Percentiles rank a stretch among this genome's conserved stretches.
phyloP scores from a whole-genome alignment of 371 early-diverging fungal species.

The Mycotypha africana region DNA sequence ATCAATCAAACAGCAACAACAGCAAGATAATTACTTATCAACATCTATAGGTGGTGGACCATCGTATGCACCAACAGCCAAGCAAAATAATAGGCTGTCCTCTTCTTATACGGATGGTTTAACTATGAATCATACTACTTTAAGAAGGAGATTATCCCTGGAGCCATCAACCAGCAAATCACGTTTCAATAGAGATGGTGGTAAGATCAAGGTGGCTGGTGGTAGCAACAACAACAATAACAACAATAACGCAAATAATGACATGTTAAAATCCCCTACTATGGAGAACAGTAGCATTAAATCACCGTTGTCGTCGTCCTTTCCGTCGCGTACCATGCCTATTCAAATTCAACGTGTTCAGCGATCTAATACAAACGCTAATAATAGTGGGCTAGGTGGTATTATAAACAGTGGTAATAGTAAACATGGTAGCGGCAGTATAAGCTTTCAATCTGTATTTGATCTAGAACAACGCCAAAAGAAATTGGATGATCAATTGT shows the following conservation, averaged over 20 bases:
- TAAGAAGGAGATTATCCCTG: constrained; percentile 7
- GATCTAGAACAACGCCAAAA: constrained; percentile 44
- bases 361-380: constrained; percentile 4
- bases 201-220: constrained; percentile 2
- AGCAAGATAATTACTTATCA: not conserved
- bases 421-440: no score
- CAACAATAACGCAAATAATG: not conserved
- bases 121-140: not conserved
- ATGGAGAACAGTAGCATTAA: no score
- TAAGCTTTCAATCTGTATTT: no score
- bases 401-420: no score
- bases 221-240: constrained; percentile 1
- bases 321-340: constrained; percentile 29
- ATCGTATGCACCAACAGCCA: not conserved
- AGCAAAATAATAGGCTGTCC: not conserved
- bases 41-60: constrained; percentile 8
- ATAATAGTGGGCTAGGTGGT: no score
- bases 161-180: constrained; percentile 8
- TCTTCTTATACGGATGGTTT: constrained; percentile 9
- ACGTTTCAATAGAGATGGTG: no score
- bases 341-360: constrained; percentile 39
- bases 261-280: not conserved
- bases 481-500: constrained; percentile 59
- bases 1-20: constrained; percentile 13
- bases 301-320: no score